phyloP scores from a whole-genome alignment of 2,329 filamentous ascomycete genomes.

The Escovopsis sp. region DNA sequence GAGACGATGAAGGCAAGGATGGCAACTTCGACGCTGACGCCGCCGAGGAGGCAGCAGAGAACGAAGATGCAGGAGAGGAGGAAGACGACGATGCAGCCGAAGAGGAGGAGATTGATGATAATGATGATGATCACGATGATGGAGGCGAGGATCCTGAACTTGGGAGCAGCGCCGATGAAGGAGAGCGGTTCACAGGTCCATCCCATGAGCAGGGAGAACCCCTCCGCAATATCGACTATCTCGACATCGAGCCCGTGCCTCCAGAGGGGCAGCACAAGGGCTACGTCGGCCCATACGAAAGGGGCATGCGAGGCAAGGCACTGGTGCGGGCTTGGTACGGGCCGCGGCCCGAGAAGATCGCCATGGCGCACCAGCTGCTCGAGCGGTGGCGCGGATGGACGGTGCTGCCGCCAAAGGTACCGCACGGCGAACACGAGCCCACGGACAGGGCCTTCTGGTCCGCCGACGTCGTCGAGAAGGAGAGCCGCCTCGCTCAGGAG shows the following conservation, averaged over 20 bases:
- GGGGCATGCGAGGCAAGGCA: conserved; percentile 17
- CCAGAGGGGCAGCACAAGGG: conserved; percentile 18
- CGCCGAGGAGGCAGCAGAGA: conserved; percentile 8
- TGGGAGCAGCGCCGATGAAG: too few relatives aligned
- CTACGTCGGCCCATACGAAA: conserved; percentile 22
- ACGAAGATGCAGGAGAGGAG: conserved; percentile 10
- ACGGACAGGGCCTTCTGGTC: conserved; percentile 26
- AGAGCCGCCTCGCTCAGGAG: conserved; percentile 18
- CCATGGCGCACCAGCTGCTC: conserved; percentile 22
- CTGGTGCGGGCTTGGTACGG: conserved; percentile 29
- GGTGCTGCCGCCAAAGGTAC: conserved; percentile 24
- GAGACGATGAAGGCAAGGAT: conserved; percentile 14
- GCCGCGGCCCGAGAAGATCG: conserved; percentile 20
- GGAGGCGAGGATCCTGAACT: too few relatives aligned
- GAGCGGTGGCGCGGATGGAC: conserved; percentile 27
- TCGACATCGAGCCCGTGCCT: conserved; percentile 20
- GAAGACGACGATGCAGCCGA: conserved; percentile 18
- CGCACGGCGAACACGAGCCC: conserved; percentile 14
- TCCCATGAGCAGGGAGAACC: too few relatives aligned
- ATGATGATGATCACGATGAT: conserved; percentile 6
- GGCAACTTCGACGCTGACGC: conserved; percentile 17
- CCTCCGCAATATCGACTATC: conserved; percentile 7
- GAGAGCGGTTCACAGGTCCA: too few relatives aligned
- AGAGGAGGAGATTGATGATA: conserved; percentile 17
- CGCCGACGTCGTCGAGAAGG: conserved; percentile 18